phyloP scores from a whole-genome alignment of 768 basidiomycete species.

The Termitomyces sp. region DNA sequence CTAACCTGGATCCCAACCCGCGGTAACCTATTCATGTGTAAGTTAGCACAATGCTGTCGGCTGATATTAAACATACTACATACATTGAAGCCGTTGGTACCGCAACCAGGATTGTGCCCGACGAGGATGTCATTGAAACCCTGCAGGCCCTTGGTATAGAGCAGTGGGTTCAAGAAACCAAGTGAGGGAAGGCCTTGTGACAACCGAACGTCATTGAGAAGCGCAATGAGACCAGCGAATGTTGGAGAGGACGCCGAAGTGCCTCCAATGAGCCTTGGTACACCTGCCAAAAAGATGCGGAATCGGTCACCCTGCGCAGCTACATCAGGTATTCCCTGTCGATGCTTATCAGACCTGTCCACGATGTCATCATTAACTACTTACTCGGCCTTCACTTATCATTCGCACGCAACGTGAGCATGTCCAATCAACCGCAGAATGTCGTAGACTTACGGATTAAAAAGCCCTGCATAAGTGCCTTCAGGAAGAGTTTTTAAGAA shows the following conservation, averaged over 20 bases:
- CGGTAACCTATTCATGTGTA: constrained; percentile 28
- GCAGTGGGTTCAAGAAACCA: constrained; percentile 60
- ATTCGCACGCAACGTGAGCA: background rate
- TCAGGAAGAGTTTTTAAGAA: constrained; percentile 34
- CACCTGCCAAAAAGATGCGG: constrained; percentile 38
- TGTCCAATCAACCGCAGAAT: background rate
- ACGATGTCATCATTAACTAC: constrained; percentile 6
- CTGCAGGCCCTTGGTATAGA: constrained; percentile 36
- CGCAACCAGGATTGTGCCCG: constrained; percentile 51
- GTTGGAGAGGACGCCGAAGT: constrained; percentile 61
- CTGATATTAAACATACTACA: constrained; percentile 12
- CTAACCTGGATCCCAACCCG: constrained; percentile 57
- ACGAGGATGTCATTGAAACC: constrained; percentile 52
- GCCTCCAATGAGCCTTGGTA: constrained; percentile 35
- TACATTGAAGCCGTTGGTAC: constrained; percentile 57
- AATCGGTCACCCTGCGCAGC: constrained; percentile 49
- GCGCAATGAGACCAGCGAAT: constrained; percentile 53
- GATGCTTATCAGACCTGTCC: background rate
- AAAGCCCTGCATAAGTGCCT: constrained; percentile 44
- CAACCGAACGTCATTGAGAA: constrained; percentile 57
- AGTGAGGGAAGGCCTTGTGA: constrained; percentile 35
- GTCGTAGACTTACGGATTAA: constrained; percentile 40
- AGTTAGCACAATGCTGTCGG: constrained; percentile 1
- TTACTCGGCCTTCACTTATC: constrained; percentile 43
- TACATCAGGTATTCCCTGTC: constrained; percentile 58